Evolutionary conservation across 192 early-diverging fungal genomes (phyloP), one percentile per base, ranked within the genome.

Genomic region (Geranomyces variabilis): DNA sequence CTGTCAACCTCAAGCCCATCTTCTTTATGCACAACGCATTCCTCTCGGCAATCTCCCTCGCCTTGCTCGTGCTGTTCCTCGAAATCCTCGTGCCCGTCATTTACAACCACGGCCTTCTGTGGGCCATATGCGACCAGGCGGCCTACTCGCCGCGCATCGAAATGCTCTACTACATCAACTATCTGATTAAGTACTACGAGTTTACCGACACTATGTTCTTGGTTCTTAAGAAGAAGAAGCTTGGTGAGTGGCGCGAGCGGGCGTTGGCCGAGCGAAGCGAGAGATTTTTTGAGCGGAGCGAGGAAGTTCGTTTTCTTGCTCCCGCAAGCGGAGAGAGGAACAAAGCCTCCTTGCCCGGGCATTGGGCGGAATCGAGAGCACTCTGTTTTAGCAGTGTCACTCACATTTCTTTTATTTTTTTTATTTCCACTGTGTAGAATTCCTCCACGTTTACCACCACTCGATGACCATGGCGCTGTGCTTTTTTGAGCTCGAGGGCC

Each of bases 361-460:
- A n/a, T n/a, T n/a, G n/a, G n/a, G n/a, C n/a, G n/a, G n/a, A n/a
- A n/a, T n/a, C n/a, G n/a, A n/a, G n/a, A n/a, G n/a, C n/a, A n/a
- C n/a, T n/a, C n/a, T n/a, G n/a, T n/a, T n/a, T n/a, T n/a, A n/a
- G n/a, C n/a, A n/a, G n/a, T n/a, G n/a, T n/a, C n/a, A n/a, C n/a
- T n/a, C n/a, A n/a, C n/a, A n/a, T n/a, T n/a, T n/a, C 36, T 10
- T 41, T 41, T 41, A 3, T 41, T 7, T 10, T 41, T 41, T 41
- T 41, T 41, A 3, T 41, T 41, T 41, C 36, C 10, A 7, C 36
- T 41, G 3, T 41, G 36, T 62, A 62, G 66, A 68, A 56, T 96
- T 96, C 82, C 81, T 96, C 61, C 95, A 96, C 67, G 91, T 90
- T 61, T 96, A 91, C 84, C 94, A 96, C 83, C 94, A 96, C 83